Conservation (phyloP, 441 rosid species). For the Hypseocharis bilobata region DNA sequence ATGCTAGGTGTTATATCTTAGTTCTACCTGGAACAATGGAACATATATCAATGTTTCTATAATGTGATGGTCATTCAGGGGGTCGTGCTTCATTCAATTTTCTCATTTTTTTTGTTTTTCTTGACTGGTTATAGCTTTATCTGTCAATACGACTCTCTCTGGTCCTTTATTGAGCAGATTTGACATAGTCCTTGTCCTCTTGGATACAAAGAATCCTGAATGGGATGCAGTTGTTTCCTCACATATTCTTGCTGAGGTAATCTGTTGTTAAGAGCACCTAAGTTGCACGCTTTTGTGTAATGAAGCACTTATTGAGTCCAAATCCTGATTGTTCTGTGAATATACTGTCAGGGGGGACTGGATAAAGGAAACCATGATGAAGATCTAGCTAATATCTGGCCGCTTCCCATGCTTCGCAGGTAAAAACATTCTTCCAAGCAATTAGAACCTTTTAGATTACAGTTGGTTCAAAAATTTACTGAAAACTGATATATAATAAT, state of each 20-base stretch:
- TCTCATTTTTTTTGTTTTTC: slow-evolving; percentile 21
- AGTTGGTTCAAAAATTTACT: not conserved
- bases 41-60: not conserved
- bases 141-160: slow-evolving; percentile 88
- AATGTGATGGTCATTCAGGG: too few relatives aligned
- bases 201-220: slow-evolving; percentile 94
- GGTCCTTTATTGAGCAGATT: slow-evolving; percentile 96
- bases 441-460: not conserved
- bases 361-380: slow-evolving; percentile 36
- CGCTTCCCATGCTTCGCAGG: slow-evolving; percentile 76
- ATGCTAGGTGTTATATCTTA: not conserved
- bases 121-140: slow-evolving; percentile 66
- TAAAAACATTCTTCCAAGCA: slow-evolving; percentile 21
- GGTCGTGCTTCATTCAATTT: not conserved
- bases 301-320: slow-evolving; percentile 2
- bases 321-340: slow-evolving; percentile 20
- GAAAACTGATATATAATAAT: too few relatives aligned
- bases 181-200: slow-evolving; percentile 82
- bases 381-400: slow-evolving; percentile 56
- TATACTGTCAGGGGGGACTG: slow-evolving; percentile 39
- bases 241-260: slow-evolving; percentile 87
- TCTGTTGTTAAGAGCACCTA: not conserved
- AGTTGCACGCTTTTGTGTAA: not conserved
- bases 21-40: not conserved
- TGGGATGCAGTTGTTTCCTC: slow-evolving; percentile 98